Conservation (phyloP, 306 rosid species). For the Fragaria nilgerrensis region DNA sequence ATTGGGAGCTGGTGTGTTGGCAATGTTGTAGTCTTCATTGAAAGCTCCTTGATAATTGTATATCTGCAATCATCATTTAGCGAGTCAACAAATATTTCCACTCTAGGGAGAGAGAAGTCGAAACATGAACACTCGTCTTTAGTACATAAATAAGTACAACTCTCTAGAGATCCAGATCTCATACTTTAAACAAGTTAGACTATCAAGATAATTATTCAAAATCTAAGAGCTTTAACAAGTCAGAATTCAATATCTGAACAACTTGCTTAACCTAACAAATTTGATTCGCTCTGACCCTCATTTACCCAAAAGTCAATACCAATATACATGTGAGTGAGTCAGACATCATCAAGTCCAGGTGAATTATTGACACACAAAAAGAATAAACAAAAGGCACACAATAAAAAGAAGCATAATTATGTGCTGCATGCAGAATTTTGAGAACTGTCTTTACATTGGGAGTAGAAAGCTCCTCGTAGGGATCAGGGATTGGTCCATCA, state of each 20-base stretch:
- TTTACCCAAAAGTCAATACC: not conserved
- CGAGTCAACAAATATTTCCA: slow-evolving; percentile 9
- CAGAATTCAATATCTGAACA: not conserved
- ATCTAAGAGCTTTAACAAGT: not conserved
- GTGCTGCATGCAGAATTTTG: not conserved
- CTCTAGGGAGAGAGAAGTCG: not conserved
- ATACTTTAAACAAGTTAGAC: not conserved
- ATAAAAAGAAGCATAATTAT: not conserved
- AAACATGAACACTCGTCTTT: not conserved
- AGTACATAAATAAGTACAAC: not conserved
- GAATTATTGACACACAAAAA: not conserved
- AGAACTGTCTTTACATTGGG: slow-evolving; percentile 66
- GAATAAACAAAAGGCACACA: not conserved
- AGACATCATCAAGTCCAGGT: not conserved
- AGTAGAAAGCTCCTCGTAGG: slow-evolving; percentile 91
- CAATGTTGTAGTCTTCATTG: slow-evolving; percentile 89
- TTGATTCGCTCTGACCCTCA: not conserved
- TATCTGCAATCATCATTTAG: slow-evolving; percentile 47
- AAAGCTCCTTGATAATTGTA: slow-evolving; percentile 75
- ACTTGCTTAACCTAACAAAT: not conserved
- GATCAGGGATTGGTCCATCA: slow-evolving; percentile 90
- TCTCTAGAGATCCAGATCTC: not conserved
- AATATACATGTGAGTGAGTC: not conserved
- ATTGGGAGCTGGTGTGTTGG: slow-evolving; percentile 91
- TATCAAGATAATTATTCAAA: not conserved